phyloP scores from a whole-genome alignment of 371 early-diverging fungal genomes.

The Apophysomyces sp. region DNA sequence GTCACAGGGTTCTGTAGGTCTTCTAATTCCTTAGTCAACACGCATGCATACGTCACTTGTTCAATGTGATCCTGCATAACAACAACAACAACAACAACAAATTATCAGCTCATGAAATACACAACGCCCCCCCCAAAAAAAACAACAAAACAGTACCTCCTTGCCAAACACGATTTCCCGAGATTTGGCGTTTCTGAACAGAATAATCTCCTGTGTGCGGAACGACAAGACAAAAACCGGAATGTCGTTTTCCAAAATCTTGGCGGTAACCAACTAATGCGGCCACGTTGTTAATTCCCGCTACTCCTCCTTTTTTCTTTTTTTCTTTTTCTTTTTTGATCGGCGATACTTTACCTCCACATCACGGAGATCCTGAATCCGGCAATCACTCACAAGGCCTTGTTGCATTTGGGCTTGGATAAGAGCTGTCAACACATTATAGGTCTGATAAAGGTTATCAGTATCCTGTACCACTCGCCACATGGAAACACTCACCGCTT shows the following conservation, averaged over 20 bases:
- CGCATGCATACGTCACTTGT: conserved; percentile 82
- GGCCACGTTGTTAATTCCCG: background rate
- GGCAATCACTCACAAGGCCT: conserved; percentile 90
- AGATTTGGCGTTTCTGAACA: conserved; percentile 86
- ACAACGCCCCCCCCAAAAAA: too few relatives aligned
- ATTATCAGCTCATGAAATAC: too few relatives aligned
- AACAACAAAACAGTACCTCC: conserved; percentile 60
- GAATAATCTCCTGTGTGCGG: conserved; percentile 91
- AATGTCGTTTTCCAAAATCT: conserved; percentile 88
- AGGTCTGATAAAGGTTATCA: conserved; percentile 56
- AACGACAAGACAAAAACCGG: conserved; percentile 90
- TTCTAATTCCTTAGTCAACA: conserved; percentile 86
- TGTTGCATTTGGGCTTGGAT: conserved; percentile 85
- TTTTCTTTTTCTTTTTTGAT: background rate
- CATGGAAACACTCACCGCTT: conserved; percentile 63
- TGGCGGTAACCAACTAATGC: conserved; percentile 69
- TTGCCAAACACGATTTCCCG: conserved; percentile 86
- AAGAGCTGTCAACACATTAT: conserved; percentile 84
- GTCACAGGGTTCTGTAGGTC: conserved; percentile 87
- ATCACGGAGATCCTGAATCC: conserved; percentile 89
- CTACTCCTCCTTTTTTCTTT: background rate
- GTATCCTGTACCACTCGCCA: conserved; percentile 1
- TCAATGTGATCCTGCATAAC: conserved; percentile 91
- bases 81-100: too few relatives aligned
- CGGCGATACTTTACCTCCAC: conserved; percentile 67